Evolutionary conservation across 2,329 filamentous ascomycete species (phyloP).

Genomic region (Huntiella decipiens): DNA sequence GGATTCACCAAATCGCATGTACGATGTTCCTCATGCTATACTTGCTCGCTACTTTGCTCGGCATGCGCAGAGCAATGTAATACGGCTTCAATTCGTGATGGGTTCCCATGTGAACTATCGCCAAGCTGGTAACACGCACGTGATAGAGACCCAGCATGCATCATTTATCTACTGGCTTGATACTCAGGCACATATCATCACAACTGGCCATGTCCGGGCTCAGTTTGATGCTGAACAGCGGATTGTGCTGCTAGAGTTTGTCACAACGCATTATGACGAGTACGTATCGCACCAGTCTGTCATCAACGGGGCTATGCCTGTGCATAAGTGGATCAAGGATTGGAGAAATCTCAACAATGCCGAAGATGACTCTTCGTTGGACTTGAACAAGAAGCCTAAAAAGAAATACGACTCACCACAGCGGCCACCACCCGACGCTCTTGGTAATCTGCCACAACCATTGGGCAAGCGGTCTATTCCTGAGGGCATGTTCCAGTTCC

Average conservation of each 20-base stretch:
- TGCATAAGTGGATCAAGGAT: conserved; percentile 46
- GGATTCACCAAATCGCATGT: conserved; percentile 51
- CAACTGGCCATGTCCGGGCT: conserved; percentile 56
- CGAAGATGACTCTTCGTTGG: conserved; percentile 37
- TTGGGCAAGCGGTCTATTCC: conserved; percentile 38
- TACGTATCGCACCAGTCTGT: conserved; percentile 55
- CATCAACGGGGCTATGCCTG: conserved; percentile 40
- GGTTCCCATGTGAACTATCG: conserved; percentile 28
- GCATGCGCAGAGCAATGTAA: conserved; percentile 72
- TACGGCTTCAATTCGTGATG: conserved; percentile 67
- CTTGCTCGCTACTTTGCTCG: conserved; percentile 79
- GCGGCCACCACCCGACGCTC: conserved; percentile 35
- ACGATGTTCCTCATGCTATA: conserved; percentile 66
- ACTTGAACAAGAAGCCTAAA: conserved; percentile 43
- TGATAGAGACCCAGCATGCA: conserved; percentile 56
- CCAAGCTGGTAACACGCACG: conserved; percentile 31
- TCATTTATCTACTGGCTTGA: conserved; percentile 82
- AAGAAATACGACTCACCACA: conserved; percentile 40
- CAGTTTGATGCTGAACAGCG: conserved; percentile 63
- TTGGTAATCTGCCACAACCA: conserved; percentile 39
- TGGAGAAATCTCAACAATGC: conserved; percentile 38
- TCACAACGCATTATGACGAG: conserved; percentile 59
- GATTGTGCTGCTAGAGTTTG: conserved; percentile 72
- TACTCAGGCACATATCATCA: conserved; percentile 64
- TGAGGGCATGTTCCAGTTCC: conserved; percentile 41